Evolutionary conservation across 257 asterid genomes (phyloP), one percentile per base, ranked within the genome.

Genomic region (Handroanthus guayacan): DNA sequence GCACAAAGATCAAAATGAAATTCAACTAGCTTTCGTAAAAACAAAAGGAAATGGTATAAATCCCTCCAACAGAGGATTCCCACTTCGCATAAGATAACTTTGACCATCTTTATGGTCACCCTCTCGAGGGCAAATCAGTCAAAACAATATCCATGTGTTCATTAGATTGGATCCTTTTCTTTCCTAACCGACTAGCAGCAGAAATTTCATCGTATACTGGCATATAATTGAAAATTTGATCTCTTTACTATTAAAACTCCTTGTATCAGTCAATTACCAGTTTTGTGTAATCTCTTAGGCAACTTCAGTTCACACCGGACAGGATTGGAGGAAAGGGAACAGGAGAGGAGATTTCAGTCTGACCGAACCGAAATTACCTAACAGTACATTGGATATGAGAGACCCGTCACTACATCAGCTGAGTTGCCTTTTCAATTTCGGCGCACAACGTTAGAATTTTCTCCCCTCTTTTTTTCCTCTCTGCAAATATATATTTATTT

Each of bases 391-490:
- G 64, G 62, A 67, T 25, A 65, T 18, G n/a, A 54, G 75, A 69
- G 69, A 75, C 36, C 82, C 76, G 86, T 74, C 78, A 58, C 47
- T 58, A 48, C 71, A 74, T 41, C 72, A 77, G 71, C 71, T 13
- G 81, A 57, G 72, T 78, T 58, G 80, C 86, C 82, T 77, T 84
- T 72, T 58, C 83, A 78, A 85, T 79, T 80, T 83, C 81, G 87
- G 89, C 90, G 89, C 90, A 62, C 78, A 74, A 81, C 86, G 80
- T 87, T 77, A 75, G 87, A 85, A 79, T 75, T 82, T 83, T 83
- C 86, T 73, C 62, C 62, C 17, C 79, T 61, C 18, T 20, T 41
- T 56, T 37, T 5, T 51, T 71, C 36, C 48, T 8, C 75, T 41
- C 62, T 20, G 36, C 7, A 25, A 34, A 48, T 70, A 5, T 20